Evolutionary conservation across 2,329 filamentous ascomycete species (phyloP).

Genomic region (Alternaria arbusti): DNA sequence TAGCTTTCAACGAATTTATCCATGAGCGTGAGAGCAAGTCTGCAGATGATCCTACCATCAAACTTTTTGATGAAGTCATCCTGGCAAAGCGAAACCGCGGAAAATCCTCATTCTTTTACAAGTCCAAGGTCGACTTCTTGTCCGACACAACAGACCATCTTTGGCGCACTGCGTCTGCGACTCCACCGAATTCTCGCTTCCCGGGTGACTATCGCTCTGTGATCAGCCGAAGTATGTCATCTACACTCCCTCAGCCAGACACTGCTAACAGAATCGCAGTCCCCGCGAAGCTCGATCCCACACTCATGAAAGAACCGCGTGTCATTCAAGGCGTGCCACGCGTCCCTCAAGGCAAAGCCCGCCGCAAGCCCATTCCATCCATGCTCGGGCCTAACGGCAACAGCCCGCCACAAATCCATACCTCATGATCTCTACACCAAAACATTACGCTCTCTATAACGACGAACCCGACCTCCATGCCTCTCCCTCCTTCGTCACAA

Average conservation of each 20-base stretch:
- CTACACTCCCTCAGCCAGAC: not conserved
- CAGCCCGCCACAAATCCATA: slow-evolving; percentile 29
- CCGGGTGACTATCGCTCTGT: slow-evolving; percentile 62
- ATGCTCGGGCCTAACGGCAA: slow-evolving; percentile 45
- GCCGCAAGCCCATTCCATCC: slow-evolving; percentile 57
- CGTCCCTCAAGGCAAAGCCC: slow-evolving; percentile 57
- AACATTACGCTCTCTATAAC: slow-evolving; percentile 19
- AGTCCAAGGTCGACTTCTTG: slow-evolving; percentile 66
- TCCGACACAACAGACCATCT: slow-evolving; percentile 78
- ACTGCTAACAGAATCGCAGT: slow-evolving; percentile 62
- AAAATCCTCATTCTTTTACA: slow-evolving; percentile 69
- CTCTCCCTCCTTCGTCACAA: slow-evolving; percentile 14
- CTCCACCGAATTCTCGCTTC: slow-evolving; percentile 60
- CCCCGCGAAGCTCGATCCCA: slow-evolving; percentile 82
- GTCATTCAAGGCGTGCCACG: slow-evolving; percentile 86
- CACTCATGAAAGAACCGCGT: slow-evolving; percentile 89
- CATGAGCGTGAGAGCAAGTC: slow-evolving; percentile 76
- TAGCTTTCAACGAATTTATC: slow-evolving; percentile 82
- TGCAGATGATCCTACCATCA: slow-evolving; percentile 68
- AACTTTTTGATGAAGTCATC: slow-evolving; percentile 84
- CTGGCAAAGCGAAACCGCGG: slow-evolving; percentile 77
- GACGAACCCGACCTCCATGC: slow-evolving; percentile 26
- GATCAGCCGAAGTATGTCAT: slow-evolving; percentile 55
- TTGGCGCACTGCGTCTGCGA: slow-evolving; percentile 71
- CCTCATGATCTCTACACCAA: slow-evolving; percentile 28